phyloP scores from a whole-genome alignment of 768 basidiomycete species.

The Xerocomellus dryophilus region DNA sequence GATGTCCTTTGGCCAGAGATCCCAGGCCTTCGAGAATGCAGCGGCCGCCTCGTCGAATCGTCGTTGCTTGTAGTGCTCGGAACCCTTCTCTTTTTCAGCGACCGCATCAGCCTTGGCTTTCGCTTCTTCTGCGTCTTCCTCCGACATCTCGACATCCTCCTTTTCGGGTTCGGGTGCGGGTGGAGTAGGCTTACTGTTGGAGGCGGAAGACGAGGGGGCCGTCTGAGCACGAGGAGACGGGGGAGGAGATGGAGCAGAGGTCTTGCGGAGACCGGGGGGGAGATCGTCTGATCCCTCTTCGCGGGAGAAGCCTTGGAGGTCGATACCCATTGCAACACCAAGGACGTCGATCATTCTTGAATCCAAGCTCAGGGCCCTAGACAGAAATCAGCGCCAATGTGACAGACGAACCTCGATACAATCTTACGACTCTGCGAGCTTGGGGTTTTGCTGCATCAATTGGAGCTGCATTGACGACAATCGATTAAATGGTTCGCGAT shows the following conservation, averaged over 20 bases:
- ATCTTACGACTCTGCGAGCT: slow-evolving; percentile 55
- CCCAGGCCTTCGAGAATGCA: slow-evolving; percentile 87
- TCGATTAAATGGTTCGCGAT: neutral
- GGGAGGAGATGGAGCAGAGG: slow-evolving; percentile 22
- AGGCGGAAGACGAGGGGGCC: slow-evolving; percentile 42
- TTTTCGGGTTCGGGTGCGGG: slow-evolving; percentile 40
- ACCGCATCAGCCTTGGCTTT: slow-evolving; percentile 75
- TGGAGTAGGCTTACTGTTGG: slow-evolving; percentile 38
- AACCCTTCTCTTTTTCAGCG: slow-evolving; percentile 74
- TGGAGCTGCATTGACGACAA: slow-evolving; percentile 43
- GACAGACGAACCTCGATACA: neutral
- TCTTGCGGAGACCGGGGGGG: slow-evolving; percentile 52
- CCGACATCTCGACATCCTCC: slow-evolving; percentile 65
- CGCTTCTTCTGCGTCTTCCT: slow-evolving; percentile 66
- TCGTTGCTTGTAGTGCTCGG: slow-evolving; percentile 81
- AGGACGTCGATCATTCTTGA: slow-evolving; percentile 93
- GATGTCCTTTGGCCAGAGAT: slow-evolving; percentile 87
- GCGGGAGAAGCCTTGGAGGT: slow-evolving; percentile 82
- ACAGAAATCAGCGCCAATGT: slow-evolving; percentile 7
- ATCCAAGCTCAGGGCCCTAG: slow-evolving; percentile 60
- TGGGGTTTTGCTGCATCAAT: slow-evolving; percentile 66
- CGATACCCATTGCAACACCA: slow-evolving; percentile 90
- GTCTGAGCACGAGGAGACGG: slow-evolving; percentile 29
- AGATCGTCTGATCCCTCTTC: slow-evolving; percentile 82
- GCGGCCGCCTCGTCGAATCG: slow-evolving; percentile 74